Evolutionary conservation across 805 yeast species (phyloP).

Genomic region (Kazachstania viticola): DNA sequence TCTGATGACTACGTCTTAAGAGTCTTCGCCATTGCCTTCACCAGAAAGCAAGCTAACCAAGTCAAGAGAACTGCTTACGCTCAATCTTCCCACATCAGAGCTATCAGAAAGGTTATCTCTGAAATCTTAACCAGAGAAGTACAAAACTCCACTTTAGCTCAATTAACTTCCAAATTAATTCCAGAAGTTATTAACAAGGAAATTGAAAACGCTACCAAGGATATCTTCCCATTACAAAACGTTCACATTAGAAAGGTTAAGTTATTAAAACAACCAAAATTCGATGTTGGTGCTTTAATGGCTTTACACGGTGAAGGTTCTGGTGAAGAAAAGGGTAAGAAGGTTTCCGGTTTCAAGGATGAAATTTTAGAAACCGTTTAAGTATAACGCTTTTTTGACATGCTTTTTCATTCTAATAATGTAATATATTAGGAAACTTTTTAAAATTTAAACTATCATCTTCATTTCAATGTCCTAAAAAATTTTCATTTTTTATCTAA

Average conservation of each 20-base stretch:
- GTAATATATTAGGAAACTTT: background rate
- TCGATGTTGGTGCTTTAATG: conserved; percentile 90
- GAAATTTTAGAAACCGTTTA: conserved; percentile 90
- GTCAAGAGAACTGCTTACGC: conserved; percentile 96
- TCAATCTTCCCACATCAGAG: conserved; percentile 93
- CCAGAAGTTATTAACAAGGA: conserved; percentile 98
- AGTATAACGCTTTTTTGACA: conserved; percentile 1
- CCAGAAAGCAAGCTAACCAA: conserved; percentile 94
- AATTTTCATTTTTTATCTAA: background rate
- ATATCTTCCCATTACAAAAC: conserved; percentile 94
- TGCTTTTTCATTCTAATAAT: conserved; percentile 1
- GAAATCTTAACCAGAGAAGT: conserved; percentile 97
- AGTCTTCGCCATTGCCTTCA: conserved; percentile 95
- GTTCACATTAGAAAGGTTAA: conserved; percentile 98
- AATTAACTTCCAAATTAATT: conserved; percentile 90
- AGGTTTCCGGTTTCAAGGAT: conserved; percentile 95
- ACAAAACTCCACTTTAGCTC: conserved; percentile 86
- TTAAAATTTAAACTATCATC: background rate
- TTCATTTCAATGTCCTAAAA: background rate
- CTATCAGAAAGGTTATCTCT: conserved; percentile 90
- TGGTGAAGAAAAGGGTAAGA: conserved; percentile 95
- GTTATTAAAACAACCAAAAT: conserved; percentile 95
- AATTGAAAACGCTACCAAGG: conserved; percentile 89
- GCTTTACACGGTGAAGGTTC: conserved; percentile 95
- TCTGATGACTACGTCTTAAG: conserved; percentile 94